These are phyloP conservation scores for Isabelozyma heimii DNA, from an alignment of 805 yeast species.

Conservation along the genomic window DNA sequence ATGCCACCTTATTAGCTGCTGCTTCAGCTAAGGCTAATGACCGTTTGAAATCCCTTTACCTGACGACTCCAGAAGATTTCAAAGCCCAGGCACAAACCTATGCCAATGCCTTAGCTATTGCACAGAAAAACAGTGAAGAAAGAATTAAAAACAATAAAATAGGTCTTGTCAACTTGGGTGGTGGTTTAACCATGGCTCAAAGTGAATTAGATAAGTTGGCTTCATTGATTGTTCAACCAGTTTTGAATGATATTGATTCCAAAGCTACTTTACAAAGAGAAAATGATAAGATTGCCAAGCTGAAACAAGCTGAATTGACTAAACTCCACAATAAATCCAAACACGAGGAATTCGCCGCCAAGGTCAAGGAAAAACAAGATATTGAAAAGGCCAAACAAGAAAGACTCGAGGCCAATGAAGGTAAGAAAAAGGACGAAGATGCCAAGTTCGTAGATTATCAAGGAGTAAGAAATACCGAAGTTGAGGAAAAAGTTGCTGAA, in stretches of 20 bases:
- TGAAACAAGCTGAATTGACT: conserved; percentile 33
- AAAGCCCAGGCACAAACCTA: conserved; percentile 54
- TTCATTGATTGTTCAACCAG: conserved; percentile 75
- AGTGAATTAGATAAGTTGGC: conserved; percentile 82
- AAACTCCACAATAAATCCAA: conserved; percentile 29
- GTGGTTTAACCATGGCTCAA: conserved; percentile 76
- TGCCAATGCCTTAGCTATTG: conserved; percentile 72
- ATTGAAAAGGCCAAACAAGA: conserved; percentile 34
- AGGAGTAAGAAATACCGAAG: conserved; percentile 24
- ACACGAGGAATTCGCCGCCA: conserved; percentile 23
- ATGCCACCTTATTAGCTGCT: conserved; percentile 47
- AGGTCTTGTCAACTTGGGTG: conserved; percentile 71
- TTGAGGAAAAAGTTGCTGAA: conserved; percentile 24
- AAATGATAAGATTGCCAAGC: conserved; percentile 30
- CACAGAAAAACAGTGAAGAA: conserved; percentile 63
- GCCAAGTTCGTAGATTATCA: conserved; percentile 26
- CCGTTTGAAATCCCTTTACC: conserved; percentile 29
- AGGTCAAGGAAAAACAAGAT: conserved; percentile 32
- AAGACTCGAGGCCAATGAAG: conserved; percentile 29
- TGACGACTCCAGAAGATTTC: conserved; percentile 27
- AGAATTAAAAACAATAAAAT: conserved; percentile 52
- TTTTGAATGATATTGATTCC: conserved; percentile 65
- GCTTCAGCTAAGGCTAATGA: conserved; percentile 47
- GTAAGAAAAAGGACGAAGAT: conserved; percentile 30
- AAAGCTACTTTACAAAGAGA: conserved; percentile 72